Percentiles rank a stretch among this genome's conserved stretches.
These are phyloP conservation scores for Platanthera guangdongensis DNA, from an alignment of 106 monocot genomes.

Conservation along the genomic window DNA sequence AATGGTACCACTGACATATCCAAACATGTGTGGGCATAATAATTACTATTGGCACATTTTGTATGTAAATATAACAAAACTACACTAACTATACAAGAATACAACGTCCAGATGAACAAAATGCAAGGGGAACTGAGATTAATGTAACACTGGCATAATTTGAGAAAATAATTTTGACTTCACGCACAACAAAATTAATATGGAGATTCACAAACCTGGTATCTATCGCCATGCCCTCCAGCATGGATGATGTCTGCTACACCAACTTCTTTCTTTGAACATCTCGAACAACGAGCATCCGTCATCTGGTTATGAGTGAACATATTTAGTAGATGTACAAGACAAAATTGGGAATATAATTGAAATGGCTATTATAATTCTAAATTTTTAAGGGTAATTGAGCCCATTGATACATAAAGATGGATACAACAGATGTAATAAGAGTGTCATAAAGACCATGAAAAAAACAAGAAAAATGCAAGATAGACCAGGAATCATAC, in stretches of 20 bases:
- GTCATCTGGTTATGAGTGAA: slow-evolving; percentile 66
- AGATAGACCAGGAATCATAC: too few relatives aligned
- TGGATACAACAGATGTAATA: too few relatives aligned
- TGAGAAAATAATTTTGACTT: background rate
- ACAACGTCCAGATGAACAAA: background rate
- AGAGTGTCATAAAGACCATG: too few relatives aligned
- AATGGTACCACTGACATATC: too few relatives aligned
- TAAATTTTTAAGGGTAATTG: too few relatives aligned
- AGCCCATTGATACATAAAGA: too few relatives aligned
- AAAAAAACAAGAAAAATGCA: too few relatives aligned
- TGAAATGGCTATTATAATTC: background rate
- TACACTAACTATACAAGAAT: background rate
- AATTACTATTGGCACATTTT: background rate
- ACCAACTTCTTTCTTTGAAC: slow-evolving; percentile 79
- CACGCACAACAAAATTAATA: background rate
- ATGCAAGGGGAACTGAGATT: background rate
- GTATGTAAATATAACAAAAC: background rate
- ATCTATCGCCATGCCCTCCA: slow-evolving; percentile 79
- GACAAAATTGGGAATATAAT: background rate
- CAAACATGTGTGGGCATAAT: background rate
- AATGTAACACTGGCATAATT: background rate
- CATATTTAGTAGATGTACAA: background rate
- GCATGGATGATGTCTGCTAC: slow-evolving; percentile 87
- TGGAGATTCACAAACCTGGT: slow-evolving; percentile 45
- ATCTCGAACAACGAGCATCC: slow-evolving; percentile 76